Conservation (phyloP, 768 basidiomycete species). For the Megacollybia marginata region DNA sequence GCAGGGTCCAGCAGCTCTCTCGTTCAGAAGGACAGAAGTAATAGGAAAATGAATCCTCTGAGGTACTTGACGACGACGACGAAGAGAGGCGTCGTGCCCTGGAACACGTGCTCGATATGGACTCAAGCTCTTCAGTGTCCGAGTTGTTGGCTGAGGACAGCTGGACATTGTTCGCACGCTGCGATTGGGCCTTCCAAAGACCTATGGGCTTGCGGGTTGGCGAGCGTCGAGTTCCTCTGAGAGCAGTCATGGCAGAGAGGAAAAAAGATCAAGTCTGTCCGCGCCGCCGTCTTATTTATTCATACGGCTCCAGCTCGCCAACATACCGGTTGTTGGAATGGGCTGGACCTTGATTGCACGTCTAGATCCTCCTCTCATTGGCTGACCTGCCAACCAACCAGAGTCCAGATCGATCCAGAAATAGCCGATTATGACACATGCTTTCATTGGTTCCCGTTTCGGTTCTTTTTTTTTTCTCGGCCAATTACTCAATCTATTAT, state of each 20-base stretch:
- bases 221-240: not conserved
- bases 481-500: too few relatives aligned
- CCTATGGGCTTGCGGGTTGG: conserved; percentile 25
- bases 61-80: not conserved
- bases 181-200: conserved; percentile 34
- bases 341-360: not conserved
- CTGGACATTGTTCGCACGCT: not conserved
- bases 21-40: conserved; percentile 17
- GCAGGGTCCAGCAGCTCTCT: conserved; percentile 23
- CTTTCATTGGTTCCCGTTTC: too few relatives aligned
- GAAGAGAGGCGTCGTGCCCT: not conserved
- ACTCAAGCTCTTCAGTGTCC: conserved; percentile 10
- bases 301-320: not conserved
- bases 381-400: not conserved
- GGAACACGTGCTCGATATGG: not conserved
- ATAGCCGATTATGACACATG: not conserved
- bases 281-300: not conserved
- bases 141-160: conserved; percentile 7
- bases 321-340: not conserved
- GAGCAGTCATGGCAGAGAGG: not conserved
- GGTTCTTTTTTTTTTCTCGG: too few relatives aligned
- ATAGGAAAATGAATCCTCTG: conserved; percentile 25
- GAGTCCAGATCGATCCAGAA: not conserved
- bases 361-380: not conserved
- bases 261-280: not conserved